Evolutionary conservation across 352 stramenopile genomes (phyloP).

Genomic region (Discostella stelligera): DNA sequence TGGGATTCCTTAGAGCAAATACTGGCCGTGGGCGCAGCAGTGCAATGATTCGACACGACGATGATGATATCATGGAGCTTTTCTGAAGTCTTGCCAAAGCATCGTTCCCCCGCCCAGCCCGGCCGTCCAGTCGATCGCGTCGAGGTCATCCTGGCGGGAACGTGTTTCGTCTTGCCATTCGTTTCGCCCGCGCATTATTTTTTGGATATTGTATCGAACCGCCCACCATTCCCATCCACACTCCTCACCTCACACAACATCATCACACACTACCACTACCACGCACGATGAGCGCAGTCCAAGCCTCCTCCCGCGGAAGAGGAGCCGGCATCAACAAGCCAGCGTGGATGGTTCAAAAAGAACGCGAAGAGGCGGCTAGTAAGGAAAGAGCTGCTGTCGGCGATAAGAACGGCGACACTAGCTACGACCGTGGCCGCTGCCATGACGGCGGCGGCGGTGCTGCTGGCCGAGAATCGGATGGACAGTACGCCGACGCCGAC

Average conservation of each 20-base stretch:
- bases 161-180: too few relatives aligned
- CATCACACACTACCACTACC: neutral
- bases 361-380: conserved; percentile 11
- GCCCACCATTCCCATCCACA: too few relatives aligned
- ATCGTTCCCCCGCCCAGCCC: too few relatives aligned
- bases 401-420: neutral
- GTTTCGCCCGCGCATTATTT: too few relatives aligned
- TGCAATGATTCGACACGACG: neutral
- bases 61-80: neutral
- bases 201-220: too few relatives aligned
- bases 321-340: conserved; percentile 67
- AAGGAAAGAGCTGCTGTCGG: neutral
- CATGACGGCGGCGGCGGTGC: neutral
- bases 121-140: too few relatives aligned
- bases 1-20: neutral
- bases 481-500: conserved; percentile 24
- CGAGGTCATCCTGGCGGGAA: too few relatives aligned
- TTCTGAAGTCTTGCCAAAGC: too few relatives aligned
- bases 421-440: too few relatives aligned
- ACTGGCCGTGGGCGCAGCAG: neutral
- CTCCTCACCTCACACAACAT: neutral
- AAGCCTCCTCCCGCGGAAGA: conserved; percentile 28
- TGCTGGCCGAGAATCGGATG: neutral
- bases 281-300: neutral
- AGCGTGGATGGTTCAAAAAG: conserved; percentile 61